Conservation (phyloP, 139 green algal species). For the Chlamydomonas sphaeroides region DNA sequence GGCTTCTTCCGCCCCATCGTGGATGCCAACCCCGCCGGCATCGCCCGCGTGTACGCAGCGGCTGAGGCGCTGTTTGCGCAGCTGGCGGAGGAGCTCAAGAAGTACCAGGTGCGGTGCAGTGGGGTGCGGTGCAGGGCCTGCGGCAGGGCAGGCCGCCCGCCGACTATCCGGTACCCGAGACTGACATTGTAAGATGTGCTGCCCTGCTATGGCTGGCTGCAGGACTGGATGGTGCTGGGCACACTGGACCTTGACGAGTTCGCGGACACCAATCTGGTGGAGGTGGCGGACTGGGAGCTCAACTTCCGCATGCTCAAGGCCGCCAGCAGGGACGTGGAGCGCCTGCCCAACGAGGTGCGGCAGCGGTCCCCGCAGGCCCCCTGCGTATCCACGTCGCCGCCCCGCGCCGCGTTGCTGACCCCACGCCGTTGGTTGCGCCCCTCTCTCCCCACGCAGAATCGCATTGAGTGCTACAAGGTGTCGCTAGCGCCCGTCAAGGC, state of each 20-base stretch:
- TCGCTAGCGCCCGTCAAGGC: constrained; percentile 69
- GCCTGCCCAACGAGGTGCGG: constrained; percentile 70
- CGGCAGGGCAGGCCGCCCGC: no score
- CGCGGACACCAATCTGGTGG: constrained; percentile 71
- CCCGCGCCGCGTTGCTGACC: no score
- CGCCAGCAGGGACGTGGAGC: constrained; percentile 64
- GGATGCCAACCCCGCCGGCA: constrained; percentile 58
- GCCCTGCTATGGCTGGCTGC: not conserved
- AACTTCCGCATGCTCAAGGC: constrained; percentile 82
- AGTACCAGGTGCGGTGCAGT: constrained; percentile 65
- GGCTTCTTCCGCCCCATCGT: constrained; percentile 84
- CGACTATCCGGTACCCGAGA: no score
- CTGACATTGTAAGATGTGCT: not conserved
- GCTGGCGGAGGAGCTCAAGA: constrained; percentile 75
- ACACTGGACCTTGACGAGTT: constrained; percentile 76
- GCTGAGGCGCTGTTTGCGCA: constrained; percentile 70
- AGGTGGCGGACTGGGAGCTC: constrained; percentile 76
- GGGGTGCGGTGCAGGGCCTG: not conserved
- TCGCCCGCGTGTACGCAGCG: constrained; percentile 74
- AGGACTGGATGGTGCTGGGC: constrained; percentile 81
- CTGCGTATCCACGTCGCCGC: no score
- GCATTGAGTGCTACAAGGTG: constrained; percentile 52
- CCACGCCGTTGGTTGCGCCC: no score
- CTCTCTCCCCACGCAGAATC: constrained; percentile 47
- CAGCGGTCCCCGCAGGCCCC: no score